These are phyloP conservation scores for Sarocladiaceae sp. DNA, from an alignment of 2,329 filamentous ascomycete genomes.

Conservation along the genomic window DNA sequence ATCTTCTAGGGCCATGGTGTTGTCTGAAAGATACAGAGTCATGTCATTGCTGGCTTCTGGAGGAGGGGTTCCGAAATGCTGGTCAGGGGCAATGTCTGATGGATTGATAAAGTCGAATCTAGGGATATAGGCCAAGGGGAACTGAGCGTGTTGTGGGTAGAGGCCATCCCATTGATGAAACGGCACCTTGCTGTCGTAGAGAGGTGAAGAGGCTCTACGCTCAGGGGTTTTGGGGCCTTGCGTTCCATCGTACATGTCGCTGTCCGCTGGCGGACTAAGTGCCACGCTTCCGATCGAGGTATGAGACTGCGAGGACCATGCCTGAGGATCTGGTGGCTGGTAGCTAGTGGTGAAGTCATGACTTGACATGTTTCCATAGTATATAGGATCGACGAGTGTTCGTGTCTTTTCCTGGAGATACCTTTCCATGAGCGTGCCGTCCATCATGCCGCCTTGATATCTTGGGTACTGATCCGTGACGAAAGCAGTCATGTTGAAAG, in stretches of 20 bases:
- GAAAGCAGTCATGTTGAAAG: not conserved
- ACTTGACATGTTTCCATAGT: not conserved
- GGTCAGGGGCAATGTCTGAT: not conserved
- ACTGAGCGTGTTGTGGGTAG: not conserved
- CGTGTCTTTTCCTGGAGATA: not conserved
- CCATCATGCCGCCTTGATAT: not conserved
- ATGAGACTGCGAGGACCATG: slow-evolving; percentile 1
- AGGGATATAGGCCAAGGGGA: not conserved
- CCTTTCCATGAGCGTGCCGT: not conserved
- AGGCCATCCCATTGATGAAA: not conserved
- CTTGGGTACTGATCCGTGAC: not conserved
- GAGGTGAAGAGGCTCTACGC: not conserved
- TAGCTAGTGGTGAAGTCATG: not conserved
- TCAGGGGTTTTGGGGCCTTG: not conserved
- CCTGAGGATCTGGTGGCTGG: not conserved
- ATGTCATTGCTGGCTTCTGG: not conserved
- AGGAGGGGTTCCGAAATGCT: not conserved
- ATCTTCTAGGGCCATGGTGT: not conserved
- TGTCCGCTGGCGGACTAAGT: slow-evolving; percentile 1
- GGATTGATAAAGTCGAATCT: not conserved
- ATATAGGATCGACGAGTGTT: not conserved
- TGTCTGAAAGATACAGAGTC: not conserved
- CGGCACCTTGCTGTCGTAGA: not conserved
- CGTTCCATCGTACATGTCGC: slow-evolving; percentile 1
- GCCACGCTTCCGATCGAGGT: not conserved